phyloP scores from a whole-genome alignment of 306 rosid genomes.

The Hippophae tibetana region DNA sequence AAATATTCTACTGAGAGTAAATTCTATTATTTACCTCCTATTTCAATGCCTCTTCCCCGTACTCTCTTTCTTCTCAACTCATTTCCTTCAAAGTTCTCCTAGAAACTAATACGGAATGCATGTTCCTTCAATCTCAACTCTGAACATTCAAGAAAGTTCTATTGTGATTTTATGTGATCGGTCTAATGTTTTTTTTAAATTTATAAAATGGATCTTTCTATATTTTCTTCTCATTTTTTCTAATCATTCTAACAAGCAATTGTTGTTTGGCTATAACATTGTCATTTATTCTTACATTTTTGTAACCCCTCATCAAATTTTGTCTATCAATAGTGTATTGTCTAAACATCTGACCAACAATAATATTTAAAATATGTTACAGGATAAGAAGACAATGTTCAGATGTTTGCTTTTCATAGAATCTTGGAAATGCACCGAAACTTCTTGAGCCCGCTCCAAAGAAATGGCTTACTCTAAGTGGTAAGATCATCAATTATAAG shows the following conservation, averaged over 20 bases:
- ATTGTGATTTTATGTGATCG: background rate
- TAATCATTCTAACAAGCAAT: no score
- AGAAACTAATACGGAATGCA: conserved; percentile 42
- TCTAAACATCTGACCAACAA: no score
- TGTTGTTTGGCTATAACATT: no score
- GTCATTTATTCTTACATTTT: no score
- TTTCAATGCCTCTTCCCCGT: conserved; percentile 6
- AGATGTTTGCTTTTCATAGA: conserved; percentile 39
- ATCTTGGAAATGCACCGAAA: conserved; percentile 13
- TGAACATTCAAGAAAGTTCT: conserved; percentile 12
- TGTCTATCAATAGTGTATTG: background rate
- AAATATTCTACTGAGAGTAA: background rate
- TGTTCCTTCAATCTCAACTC: conserved; percentile 5
- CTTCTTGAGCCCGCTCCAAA: conserved; percentile 1
- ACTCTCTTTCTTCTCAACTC: conserved; percentile 11
- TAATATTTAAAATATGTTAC: background rate
- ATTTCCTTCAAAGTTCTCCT: conserved; percentile 40
- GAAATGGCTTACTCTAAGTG: conserved; percentile 75
- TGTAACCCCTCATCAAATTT: background rate
- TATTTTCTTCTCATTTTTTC: background rate
- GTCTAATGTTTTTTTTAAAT: no score
- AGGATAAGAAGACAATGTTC: conserved; percentile 50
- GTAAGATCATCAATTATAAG: conserved; percentile 13
- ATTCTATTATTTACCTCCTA: conserved; percentile 15
- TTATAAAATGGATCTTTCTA: no score